Evolutionary conservation across 345 rosid species (phyloP), one percentile per base, ranked within the genome.

Genomic region (Mercurialis annua): DNA sequence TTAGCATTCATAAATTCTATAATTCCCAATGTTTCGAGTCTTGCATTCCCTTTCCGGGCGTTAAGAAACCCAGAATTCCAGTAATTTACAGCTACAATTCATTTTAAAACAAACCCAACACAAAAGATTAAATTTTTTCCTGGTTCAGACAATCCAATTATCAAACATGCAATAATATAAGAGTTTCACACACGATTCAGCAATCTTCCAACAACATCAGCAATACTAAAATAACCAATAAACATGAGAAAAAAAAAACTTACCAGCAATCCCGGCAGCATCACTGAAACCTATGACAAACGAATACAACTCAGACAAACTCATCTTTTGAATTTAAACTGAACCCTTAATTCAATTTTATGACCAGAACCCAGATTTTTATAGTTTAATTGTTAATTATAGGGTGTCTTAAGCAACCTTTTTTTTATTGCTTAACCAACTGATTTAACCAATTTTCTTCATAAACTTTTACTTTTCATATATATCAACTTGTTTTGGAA

Each of bases 241-340:
- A 42, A 21, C 65, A 61, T 15, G 65, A n/a, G n/a, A n/a, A n/a
- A 29, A 14, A 26, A 24, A 34, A 12, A 15, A 57, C 43, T 1
- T 70, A 85, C 89, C 89, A 20, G 89, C 79, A 71, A 85, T 18
- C 63, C 89, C 89, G 72, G 80, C 76, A 65, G 75, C 81, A 75
- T 75, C 78, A 53, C 86, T 68, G 78, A 70, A 81, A 10, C 70
- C 75, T 36, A 66, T 65, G 66, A 59, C 70, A 46, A 73, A 51
- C 8, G 83, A 34, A 69, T 74, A 63, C 14, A 65, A 20, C 48
- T 24, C 75, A 50, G 59, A 8, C 12, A 76, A 67, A 57, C 61
- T 4, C 85, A 79, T 79, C 49, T 40, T 59, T 0, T 21, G 43
- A 38, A 65, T 7, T 31, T 5, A 6, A n/a, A n/a, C 31, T 21